phyloP scores from a whole-genome alignment of 2,329 filamentous ascomycete species.

The Bipolaris victoriae region DNA sequence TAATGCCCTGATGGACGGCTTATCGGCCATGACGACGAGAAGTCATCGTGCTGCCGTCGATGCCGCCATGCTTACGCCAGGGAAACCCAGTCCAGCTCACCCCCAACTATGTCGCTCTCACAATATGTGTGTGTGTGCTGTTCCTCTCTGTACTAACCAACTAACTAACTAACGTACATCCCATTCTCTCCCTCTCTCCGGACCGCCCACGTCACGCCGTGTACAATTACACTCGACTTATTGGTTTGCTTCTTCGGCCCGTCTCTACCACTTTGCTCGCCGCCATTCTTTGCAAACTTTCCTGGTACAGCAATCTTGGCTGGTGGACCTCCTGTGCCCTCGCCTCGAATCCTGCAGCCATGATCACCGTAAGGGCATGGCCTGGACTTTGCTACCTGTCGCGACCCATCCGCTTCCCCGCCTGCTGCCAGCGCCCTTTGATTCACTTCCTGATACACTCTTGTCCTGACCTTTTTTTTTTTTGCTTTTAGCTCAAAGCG shows the following conservation, averaged over 20 bases:
- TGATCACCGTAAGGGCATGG: constrained; percentile 36
- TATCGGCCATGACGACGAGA: not conserved
- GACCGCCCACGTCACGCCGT: constrained; percentile 17
- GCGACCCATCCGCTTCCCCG: constrained; percentile 40
- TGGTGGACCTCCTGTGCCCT: too few relatives aligned
- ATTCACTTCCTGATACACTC: constrained; percentile 25
- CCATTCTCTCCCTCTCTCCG: not conserved
- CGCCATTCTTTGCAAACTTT: too few relatives aligned
- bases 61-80: constrained; percentile 9
- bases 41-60: not conserved
- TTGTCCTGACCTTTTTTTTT: constrained; percentile 11
- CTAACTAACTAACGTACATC: too few relatives aligned
- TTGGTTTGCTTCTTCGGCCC: constrained; percentile 24
- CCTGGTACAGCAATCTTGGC: not conserved
- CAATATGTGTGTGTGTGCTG: constrained; percentile 9
- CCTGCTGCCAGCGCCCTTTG: constrained; percentile 18
- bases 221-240: constrained; percentile 1
- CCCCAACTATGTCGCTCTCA: too few relatives aligned
- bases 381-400: constrained; percentile 43
- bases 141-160: too few relatives aligned
- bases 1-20: not conserved
- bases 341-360: constrained; percentile 4
- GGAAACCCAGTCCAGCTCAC: constrained; percentile 8
- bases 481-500: constrained; percentile 41
- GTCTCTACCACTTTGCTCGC: constrained; percentile 13